Evolutionary conservation across 345 rosid species (phyloP), one percentile per base, ranked within the genome.

Genomic region (Nephelium lappaceum): DNA sequence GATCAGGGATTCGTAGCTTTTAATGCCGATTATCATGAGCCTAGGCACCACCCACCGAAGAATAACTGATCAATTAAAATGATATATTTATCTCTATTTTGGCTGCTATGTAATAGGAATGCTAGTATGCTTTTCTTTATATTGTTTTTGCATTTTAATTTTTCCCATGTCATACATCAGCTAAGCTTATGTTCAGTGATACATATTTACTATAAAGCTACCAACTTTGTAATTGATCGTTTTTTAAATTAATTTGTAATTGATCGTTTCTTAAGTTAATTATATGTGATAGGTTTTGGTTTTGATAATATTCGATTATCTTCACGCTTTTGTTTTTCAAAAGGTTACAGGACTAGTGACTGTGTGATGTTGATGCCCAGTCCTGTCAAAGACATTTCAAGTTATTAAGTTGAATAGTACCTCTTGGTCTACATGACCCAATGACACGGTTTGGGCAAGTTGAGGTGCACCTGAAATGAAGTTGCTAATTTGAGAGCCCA

Each of bases 11-110:
- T 92, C 72, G 90, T 87, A n/a, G 91, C 91, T 78, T 90, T 85
- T 77, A 89, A 78, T 82, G 92, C 90, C 53, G 98, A 93, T 85
- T 93, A 93, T 79, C 88, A 83, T 86, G 55, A 83, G 63, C 90
- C 95, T 36, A 90, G 91, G 81, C 96, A 88, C 78, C 98, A 92
- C 80, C 96, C 98, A 53, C 96, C 98, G 36, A 92, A 89, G 87
- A 88, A 93, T 70, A 92, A 93, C 80, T 92, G 66, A 86, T 5
- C 31, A 42, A 78, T 18, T 0, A 58, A 8, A 38, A 41, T 21
- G 23, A 3, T 60, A 51, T 55, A 61, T 25, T 5, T n/a, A 43
- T 21, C 31, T 31, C 1, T 62, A 18, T 38, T 24, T 36, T 45
- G 5, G 8, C 77, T 60, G 42, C 19, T 43, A 42, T 14, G 15